A percentile compares a stretch with the other conserved stretches of the same genome.
These are phyloP conservation scores for Phytophthora idaei DNA, from an alignment of 352 stramenopile genomes.

Conservation along the genomic window DNA sequence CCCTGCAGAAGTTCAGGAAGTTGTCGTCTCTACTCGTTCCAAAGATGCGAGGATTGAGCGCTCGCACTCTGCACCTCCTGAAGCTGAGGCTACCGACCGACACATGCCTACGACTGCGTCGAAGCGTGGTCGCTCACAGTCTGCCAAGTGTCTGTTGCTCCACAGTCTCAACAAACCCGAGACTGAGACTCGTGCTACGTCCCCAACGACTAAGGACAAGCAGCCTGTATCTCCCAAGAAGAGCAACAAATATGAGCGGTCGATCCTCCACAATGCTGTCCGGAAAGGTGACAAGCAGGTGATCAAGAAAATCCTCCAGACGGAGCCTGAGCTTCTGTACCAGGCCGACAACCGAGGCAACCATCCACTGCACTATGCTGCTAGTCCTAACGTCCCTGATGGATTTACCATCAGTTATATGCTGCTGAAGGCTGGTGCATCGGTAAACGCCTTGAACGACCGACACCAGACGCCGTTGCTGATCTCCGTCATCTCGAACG, in stretches of 20 bases:
- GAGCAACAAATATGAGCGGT: conserved; percentile 5
- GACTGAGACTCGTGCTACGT: conserved; percentile 7
- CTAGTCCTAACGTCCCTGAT: conserved; percentile 6
- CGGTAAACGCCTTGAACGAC: conserved; percentile 9
- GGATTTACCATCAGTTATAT: conserved; percentile 9
- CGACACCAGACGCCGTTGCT: conserved; percentile 9
- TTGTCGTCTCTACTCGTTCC: neutral
- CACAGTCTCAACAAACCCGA: neutral
- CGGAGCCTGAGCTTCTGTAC: conserved; percentile 5
- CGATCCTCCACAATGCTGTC: conserved; percentile 5
- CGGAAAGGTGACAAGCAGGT: conserved; percentile 9
- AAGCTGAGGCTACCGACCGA: conserved; percentile 30
- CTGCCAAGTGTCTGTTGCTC: conserved; percentile 28
- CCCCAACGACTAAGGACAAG: neutral
- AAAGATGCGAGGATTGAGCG: conserved; percentile 29
- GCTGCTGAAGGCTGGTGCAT: conserved; percentile 10
- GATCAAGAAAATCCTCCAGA: conserved; percentile 9
- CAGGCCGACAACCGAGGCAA: conserved; percentile 5
- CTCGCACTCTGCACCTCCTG: conserved; percentile 34
- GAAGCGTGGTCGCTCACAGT: conserved; percentile 20
- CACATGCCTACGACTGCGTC: conserved; percentile 1
- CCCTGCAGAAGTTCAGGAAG: neutral
- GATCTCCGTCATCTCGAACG: conserved; percentile 17
- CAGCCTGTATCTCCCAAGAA: conserved; percentile 6
- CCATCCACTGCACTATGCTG: conserved; percentile 9